A percentile compares a stretch with the other conserved stretches of the same genome.
phyloP scores from a whole-genome alignment of 495 filamentous ascomycete genomes.

The Penicillium lividum region DNA sequence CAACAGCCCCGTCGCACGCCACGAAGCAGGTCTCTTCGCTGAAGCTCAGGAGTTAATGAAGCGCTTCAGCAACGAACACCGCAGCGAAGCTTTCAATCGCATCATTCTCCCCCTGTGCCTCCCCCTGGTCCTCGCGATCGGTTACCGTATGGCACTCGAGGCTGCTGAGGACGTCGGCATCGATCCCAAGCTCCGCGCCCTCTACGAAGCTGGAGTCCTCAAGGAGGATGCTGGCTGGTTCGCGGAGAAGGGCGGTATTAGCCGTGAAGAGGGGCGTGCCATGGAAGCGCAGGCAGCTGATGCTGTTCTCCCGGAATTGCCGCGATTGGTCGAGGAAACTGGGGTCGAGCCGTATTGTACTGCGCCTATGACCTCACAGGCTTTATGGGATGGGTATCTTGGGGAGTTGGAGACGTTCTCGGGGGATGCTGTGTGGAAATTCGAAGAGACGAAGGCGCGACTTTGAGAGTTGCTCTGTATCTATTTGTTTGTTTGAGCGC shows the following conservation, averaged over 20 bases:
- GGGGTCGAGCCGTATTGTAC: slow-evolving; percentile 11
- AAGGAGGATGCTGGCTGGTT: slow-evolving; percentile 10
- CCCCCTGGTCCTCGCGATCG: slow-evolving; percentile 32
- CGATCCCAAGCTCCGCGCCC: slow-evolving; percentile 21
- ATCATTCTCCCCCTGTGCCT: slow-evolving; percentile 30
- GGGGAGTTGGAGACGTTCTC: slow-evolving; percentile 8
- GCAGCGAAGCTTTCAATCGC: slow-evolving; percentile 32
- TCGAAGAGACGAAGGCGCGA: not conserved
- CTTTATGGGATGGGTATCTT: slow-evolving; percentile 8
- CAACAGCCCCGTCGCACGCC: slow-evolving; percentile 23
- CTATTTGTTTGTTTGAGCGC: not conserved
- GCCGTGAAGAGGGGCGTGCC: not conserved
- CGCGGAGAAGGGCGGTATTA: slow-evolving; percentile 4
- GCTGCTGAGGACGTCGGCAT: slow-evolving; percentile 28
- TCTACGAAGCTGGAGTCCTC: slow-evolving; percentile 32
- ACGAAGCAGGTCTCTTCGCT: slow-evolving; percentile 32
- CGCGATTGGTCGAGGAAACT: slow-evolving; percentile 10
- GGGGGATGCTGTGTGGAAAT: not conserved
- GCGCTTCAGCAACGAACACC: slow-evolving; percentile 13
- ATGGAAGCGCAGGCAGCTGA: slow-evolving; percentile 8
- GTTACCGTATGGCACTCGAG: slow-evolving; percentile 41
- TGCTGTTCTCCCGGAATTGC: slow-evolving; percentile 11
- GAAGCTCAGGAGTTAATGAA: slow-evolving; percentile 19
- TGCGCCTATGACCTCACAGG: slow-evolving; percentile 16
- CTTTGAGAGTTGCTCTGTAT: not conserved